Evolutionary conservation across 345 rosid genomes (phyloP).

Genomic region (Rhodomyrtus tomentosa): DNA sequence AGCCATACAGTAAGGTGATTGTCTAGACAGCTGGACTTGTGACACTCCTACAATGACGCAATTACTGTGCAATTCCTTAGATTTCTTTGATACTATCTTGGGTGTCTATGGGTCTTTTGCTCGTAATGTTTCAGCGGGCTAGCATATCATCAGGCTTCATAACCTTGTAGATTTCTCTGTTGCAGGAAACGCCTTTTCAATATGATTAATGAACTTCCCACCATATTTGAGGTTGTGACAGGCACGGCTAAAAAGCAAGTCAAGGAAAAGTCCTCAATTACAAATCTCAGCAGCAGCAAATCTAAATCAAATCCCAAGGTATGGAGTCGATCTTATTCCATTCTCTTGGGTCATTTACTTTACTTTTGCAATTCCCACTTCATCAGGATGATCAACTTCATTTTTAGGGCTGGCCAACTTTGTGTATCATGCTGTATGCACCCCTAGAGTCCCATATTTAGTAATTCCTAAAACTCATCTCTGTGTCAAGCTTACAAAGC

Average conservation of each 20-base stretch:
- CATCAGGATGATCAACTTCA: background rate
- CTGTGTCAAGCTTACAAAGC: background rate
- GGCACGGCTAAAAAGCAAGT: conserved; percentile 55
- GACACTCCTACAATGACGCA: background rate
- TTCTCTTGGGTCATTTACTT: background rate
- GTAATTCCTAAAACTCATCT: background rate
- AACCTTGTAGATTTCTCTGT: background rate
- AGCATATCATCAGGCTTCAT: background rate
- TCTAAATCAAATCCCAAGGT: conserved; percentile 76
- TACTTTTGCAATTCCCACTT: background rate
- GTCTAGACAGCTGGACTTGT: background rate
- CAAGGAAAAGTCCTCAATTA: conserved; percentile 50
- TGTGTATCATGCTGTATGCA: background rate
- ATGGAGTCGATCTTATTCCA: background rate
- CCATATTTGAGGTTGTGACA: conserved; percentile 70
- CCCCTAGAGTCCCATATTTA: background rate
- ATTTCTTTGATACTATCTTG: background rate
- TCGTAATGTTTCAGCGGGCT: background rate
- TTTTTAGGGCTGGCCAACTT: background rate
- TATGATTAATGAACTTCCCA: conserved; percentile 81
- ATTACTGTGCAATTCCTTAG: background rate
- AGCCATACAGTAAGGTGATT: background rate
- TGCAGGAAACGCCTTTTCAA: conserved; percentile 76
- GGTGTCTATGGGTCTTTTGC: background rate
- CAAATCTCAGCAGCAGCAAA: conserved; percentile 61